These are phyloP conservation scores for Talaromyces albobiverticillius DNA, from an alignment of 2,329 filamentous ascomycete species.

Conservation along the genomic window DNA sequence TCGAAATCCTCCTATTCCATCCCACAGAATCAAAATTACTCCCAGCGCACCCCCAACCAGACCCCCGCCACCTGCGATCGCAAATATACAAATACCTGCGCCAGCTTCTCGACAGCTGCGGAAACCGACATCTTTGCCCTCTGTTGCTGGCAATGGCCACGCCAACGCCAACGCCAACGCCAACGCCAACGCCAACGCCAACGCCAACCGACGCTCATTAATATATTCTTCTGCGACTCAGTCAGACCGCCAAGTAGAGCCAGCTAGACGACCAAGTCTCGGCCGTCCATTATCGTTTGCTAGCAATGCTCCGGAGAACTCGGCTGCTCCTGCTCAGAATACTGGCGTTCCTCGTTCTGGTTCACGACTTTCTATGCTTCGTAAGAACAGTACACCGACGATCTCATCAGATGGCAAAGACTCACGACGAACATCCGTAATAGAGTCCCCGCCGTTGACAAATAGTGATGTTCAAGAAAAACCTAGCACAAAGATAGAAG, in stretches of 20 bases:
- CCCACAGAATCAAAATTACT: slow-evolving; percentile 18
- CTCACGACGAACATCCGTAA: not conserved
- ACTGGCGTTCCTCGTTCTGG: slow-evolving; percentile 43
- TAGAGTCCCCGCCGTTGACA: not conserved
- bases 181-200: too few species aligned
- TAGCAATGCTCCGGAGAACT: slow-evolving; percentile 14
- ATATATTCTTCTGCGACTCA: slow-evolving; percentile 18
- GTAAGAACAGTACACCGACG: slow-evolving; percentile 2
- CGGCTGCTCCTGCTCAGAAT: slow-evolving; percentile 35
- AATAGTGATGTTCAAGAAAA: not conserved
- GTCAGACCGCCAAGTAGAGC: slow-evolving; percentile 10
- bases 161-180: too few species aligned
- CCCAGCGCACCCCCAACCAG: slow-evolving; percentile 14
- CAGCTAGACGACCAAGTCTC: not conserved
- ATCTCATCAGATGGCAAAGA: not conserved
- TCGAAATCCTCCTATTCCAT: slow-evolving; percentile 22
- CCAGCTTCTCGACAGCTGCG: slow-evolving; percentile 18
- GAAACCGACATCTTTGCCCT: slow-evolving; percentile 9
- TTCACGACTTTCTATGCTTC: slow-evolving; percentile 4
- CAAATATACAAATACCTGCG: slow-evolving; percentile 15
- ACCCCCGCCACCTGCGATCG: slow-evolving; percentile 10
- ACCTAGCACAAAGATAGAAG: not conserved
- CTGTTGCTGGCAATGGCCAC: slow-evolving; percentile 21
- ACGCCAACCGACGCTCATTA: slow-evolving; percentile 23
- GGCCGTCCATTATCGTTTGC: slow-evolving; percentile 10